Evolutionary conservation across 495 filamentous ascomycete species (phyloP), one percentile per base, ranked within the genome.

Genomic region (Xylaria intraflava): DNA sequence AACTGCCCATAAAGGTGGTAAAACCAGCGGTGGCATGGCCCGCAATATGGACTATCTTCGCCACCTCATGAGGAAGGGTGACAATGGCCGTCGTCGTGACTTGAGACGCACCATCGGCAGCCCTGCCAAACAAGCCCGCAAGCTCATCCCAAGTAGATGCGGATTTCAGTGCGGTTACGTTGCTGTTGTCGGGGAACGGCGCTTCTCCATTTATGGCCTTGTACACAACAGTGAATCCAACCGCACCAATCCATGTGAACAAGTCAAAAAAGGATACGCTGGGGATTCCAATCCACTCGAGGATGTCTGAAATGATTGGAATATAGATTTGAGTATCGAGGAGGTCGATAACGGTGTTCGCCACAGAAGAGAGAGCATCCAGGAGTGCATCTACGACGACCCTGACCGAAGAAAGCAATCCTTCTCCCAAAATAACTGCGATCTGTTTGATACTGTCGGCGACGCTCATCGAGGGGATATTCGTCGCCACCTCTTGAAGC

Each of bases 281-380:
- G 35, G 43, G 36, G 4, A 55, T 20, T 20, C 51, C 51, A 31
- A 55, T 55, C 19, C 2, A 4, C 0, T 55, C 35, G 16, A 55
- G 51, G 14, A 55, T 55, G 5, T 55, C 51, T 14, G 51, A 55
- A 12, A 55, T 42, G 12, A 55, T 41, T 0, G 51, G 51, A 17
- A 55, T 55, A 14, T 55, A 47, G 12, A 55, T 55, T 7, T 29
- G 48, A 3, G 51, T 47, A 44, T 48, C 51, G 19, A 55, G 51
- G 14, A 48, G 24, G 9, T 41, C 51, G 22, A 55, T 41, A 24
- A 42, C 23, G 8, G 33, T 48, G 23, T 44, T 41, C 2, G 35
- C 26, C 11, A 55, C 20, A 9, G 10, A 10, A 9, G 33, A 19
- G 30, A 56, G 46, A 11, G 31, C 38, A 11, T 49, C 39, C 0